Evolutionary conservation across 768 basidiomycete genomes (phyloP), one percentile per base, ranked within the genome.

Genomic region (Tricholomella constricta): DNA sequence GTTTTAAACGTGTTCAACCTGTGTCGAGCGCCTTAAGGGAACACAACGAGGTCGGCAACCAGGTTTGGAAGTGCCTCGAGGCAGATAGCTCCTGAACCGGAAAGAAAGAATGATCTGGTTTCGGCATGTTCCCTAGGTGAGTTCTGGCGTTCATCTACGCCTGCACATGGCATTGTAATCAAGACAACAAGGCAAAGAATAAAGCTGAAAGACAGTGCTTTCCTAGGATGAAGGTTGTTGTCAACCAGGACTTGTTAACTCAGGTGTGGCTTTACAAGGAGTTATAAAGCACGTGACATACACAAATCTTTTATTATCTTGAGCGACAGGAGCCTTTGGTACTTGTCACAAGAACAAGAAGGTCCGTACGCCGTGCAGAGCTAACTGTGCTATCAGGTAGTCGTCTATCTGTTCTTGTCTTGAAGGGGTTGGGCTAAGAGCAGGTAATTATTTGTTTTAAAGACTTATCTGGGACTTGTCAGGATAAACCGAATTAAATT

Each of bases 1-100:
- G 83, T 78, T 83, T 82, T 75, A 83, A 86, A 85, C 84, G 84
- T 85, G 84, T 74, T 70, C 65, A 71, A 70, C 68, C 70, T 70
- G 69, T 72, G 68, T 65, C 59, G 65, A 68, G 70, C 69, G 61
- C 68, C 66, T 68, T 73, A 67, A 69, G 67, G 66, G 62, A 52
- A 57, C 20, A 75, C 79, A 80, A 81, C 71, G 80, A 81, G 80
- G 80, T 78, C 72, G 75, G 74, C 73, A 75, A 60, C 79, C 81
- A 65, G 67, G 76, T 80, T 79, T 74, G 81, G 81, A 80, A 63
- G 53, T 62, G 71, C 71, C 72, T 72, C 70, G 65, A 73, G 71
- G 69, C 69, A 58, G 56, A 60, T 64, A 32, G 22, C 40, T 37
- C 48, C 48, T 57, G 53, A 57, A 61, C 47, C 38, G 56, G 53